Evolutionary conservation across 2,329 filamentous ascomycete genomes (phyloP), one percentile per base, ranked within the genome.

Genomic region (Colletotrichum karsti): DNA sequence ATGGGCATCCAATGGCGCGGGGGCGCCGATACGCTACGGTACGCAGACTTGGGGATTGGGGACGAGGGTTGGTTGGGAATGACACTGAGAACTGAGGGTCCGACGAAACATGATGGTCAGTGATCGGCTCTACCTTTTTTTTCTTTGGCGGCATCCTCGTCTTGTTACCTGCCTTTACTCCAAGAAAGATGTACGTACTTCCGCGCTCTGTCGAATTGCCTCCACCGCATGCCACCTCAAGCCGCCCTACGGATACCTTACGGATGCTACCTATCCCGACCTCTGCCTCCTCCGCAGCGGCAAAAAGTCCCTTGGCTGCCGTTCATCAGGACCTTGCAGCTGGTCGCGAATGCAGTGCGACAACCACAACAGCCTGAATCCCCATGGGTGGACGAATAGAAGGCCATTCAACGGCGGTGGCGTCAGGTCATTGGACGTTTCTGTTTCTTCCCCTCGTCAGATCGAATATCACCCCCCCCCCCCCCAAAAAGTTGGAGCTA

Each of bases 291-390:
- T 39, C 37, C 58, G 41, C 44, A 20, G 35, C 37, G 30, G 13
- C 15, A 12, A 9, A 15, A 28, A 7, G 39, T 35, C 58, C 18
- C 48, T 18, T 24, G 18, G 39, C 15, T 37, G 37, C 12, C 18
- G 26, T 44, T 26, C 60, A 9, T 44, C 55, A 53, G 62, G 44
- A 44, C 46, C 55, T 60, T 64, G 62, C 62, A 44, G 42, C 55
- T n/a, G 42, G 15, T 33, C 20, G 56, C 26, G 12, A 35, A 64
- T 64, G 62, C 35, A 35, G 44, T 60, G 55, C 26, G 44, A 37
- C 55, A 51, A 33, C 33, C 55, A 42, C 55, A 42, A 60, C 33
- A 48, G 61, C 55, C 18, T 59, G 35, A 13, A 35, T 15, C 35
- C 44, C 26, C 26, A 42, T 8, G 24, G 18, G 18, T 33, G 46